phyloP scores from a whole-genome alignment of 345 rosid species.

The Bretschneidera sinensis region DNA sequence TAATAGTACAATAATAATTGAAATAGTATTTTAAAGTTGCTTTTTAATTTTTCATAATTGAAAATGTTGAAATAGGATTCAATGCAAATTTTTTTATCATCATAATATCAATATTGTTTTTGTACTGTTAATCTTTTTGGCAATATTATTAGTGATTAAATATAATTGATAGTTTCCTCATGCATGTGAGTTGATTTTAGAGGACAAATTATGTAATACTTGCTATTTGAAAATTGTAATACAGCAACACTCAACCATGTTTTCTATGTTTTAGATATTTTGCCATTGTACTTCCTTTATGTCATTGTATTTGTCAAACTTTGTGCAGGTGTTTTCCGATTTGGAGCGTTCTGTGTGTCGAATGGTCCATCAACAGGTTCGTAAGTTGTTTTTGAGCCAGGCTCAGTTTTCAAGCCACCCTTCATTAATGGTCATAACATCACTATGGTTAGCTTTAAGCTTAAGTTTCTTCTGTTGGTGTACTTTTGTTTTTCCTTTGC shows the following conservation, averaged over 20 bases:
- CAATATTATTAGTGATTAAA: no score
- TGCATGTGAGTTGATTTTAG: neutral
- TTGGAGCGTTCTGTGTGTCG: conserved; percentile 93
- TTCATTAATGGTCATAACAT: conserved; percentile 1
- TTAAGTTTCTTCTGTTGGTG: no score
- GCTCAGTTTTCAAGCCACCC: neutral
- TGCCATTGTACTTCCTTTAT: neutral
- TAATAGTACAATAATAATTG: no score
- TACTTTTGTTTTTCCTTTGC: neutral
- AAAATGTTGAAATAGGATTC: neutral
- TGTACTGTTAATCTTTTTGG: no score
- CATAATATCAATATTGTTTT: no score
- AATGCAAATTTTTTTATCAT: no score
- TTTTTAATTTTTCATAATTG: neutral
- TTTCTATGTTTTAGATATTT: neutral
- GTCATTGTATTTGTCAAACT: conserved; percentile 9
- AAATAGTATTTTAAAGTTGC: neutral
- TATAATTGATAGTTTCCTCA: no score
- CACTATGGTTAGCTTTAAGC: no score
- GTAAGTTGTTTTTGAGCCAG: conserved; percentile 18
- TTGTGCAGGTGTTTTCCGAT: conserved; percentile 83
- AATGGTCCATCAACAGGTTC: conserved; percentile 91
- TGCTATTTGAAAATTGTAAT: neutral
- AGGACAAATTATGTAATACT: neutral
- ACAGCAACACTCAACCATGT: neutral